Base-by-base conservation (phyloP, 2,329 filamentous ascomycete genomes). In the Chrysoporthe deuterocubensis region DNA sequence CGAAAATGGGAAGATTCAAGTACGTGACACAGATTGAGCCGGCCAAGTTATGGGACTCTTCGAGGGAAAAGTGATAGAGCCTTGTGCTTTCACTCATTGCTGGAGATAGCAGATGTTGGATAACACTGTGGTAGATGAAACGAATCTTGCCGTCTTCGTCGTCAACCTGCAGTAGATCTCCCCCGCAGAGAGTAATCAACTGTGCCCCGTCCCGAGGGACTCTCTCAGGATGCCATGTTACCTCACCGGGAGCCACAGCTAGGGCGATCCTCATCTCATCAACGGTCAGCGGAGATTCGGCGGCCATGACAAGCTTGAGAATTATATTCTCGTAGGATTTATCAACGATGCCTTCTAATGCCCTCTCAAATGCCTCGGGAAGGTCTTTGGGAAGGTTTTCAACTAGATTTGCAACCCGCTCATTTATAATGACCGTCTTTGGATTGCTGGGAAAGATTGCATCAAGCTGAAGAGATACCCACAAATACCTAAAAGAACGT, bases 221-320 rank as follows among this genome's bases (percentile, higher is more conserved):
- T 6, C 16, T 61, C 13, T 32, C 48, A 8, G 56, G 50, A 34
- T 50, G 11, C 66, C 62, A 68, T 3, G 62, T 18, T 0, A 5
- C 37, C 34, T 56, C 40, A 2, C 66, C 66, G 2, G 32, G 26
- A 1, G 13, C 26, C 2, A 68, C 18, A 6, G 56, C 52, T 14
- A 68, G 32, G 3, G 66, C 63, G 37, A 68, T 69, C n/a, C 68
- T 71, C 34, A 71, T 37, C 43, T 68, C 58, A 3, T 68, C 50
- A 3, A 62, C n/a, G 0, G 14, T 37, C 1, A 68, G 50, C 32
- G 66, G 63, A n/a, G n/a, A 26, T 0, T 42, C 52, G 0, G 66
- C 57, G 1, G 63, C 43, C 52, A 58, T 14, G 0, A 68, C 50
- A 4, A 68, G 32, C n/a, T 62, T 66, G 43, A 68, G 37, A n/a